phyloP scores from a whole-genome alignment of 768 basidiomycete species.

The Termitomyces heimii region DNA sequence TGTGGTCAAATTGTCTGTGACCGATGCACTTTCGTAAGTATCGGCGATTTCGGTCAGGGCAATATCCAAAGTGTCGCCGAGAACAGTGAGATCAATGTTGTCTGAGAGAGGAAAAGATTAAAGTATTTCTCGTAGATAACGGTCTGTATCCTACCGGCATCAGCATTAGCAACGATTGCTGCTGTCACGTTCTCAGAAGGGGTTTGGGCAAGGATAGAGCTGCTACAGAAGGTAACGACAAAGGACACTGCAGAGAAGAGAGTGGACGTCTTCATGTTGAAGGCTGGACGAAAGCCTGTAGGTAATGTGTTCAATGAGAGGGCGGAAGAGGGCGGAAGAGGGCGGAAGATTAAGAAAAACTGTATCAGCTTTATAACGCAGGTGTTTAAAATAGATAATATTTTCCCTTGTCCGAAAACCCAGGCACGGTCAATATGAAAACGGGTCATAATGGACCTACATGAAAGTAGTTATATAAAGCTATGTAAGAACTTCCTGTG shows the following conservation, averaged over 20 bases:
- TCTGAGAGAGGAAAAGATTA: constrained; percentile 14
- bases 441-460: not conserved
- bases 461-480: not conserved
- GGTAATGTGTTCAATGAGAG: too few species aligned
- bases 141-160: constrained; percentile 17
- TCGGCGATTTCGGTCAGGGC: constrained; percentile 21
- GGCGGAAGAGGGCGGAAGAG: not conserved
- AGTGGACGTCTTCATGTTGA: constrained; percentile 25
- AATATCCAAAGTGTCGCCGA: constrained; percentile 14
- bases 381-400: not conserved
- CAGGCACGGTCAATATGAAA: constrained; percentile 2
- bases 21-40: constrained; percentile 8
- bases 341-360: not conserved
- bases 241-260: constrained; percentile 15
- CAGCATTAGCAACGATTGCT: constrained; percentile 21
- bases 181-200: constrained; percentile 14
- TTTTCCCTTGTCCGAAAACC: not conserved
- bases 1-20: not conserved
- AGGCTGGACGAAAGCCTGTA: constrained; percentile 15
- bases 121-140: not conserved
- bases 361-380: not conserved
- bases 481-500: not conserved
- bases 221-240: constrained; percentile 10
- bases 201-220: constrained; percentile 13
- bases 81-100: constrained; percentile 22